Evolutionary conservation across 2,329 filamentous ascomycete genomes (phyloP).

Genomic region (Fusarium sp.): DNA sequence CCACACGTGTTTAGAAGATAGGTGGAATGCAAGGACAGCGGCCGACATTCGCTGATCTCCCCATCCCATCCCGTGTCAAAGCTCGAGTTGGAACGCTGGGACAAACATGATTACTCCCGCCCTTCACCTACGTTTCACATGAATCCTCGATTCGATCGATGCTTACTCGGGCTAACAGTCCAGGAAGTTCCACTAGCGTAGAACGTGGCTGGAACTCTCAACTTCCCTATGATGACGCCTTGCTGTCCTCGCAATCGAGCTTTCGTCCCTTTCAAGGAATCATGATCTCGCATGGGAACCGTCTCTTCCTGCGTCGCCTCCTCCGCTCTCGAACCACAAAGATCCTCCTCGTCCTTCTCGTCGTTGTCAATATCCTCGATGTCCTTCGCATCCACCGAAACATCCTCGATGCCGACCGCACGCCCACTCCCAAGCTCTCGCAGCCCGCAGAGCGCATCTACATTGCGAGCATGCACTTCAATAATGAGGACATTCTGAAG

Average conservation of each 20-base stretch:
- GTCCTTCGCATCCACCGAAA: conserved; percentile 53
- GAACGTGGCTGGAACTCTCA: conserved; percentile 1
- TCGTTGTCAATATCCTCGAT: conserved; percentile 55
- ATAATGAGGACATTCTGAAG: conserved; percentile 70
- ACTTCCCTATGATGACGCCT: conserved; percentile 38
- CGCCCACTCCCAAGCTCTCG: conserved; percentile 40
- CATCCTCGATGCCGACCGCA: conserved; percentile 47
- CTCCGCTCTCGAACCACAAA: conserved; percentile 52
- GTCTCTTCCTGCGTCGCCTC: conserved; percentile 53
- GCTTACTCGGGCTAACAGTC: not conserved
- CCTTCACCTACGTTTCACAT: not conserved
- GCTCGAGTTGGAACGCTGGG: not conserved
- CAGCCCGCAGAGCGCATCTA: conserved; percentile 64
- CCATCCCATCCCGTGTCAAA: not conserved
- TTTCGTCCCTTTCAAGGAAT: conserved; percentile 28
- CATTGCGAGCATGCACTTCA: conserved; percentile 78
- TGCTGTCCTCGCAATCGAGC: conserved; percentile 29
- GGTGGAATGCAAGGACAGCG: not conserved
- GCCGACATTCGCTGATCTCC: not conserved
- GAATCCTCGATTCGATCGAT: not conserved
- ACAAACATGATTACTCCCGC: conserved; percentile 4
- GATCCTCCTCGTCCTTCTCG: conserved; percentile 50
- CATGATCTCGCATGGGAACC: conserved; percentile 49
- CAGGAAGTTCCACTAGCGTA: not conserved
- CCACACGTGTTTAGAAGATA: not conserved